Conservation (phyloP, 192 early-diverging fungal species). For the Gaertneriomyces sp. region DNA sequence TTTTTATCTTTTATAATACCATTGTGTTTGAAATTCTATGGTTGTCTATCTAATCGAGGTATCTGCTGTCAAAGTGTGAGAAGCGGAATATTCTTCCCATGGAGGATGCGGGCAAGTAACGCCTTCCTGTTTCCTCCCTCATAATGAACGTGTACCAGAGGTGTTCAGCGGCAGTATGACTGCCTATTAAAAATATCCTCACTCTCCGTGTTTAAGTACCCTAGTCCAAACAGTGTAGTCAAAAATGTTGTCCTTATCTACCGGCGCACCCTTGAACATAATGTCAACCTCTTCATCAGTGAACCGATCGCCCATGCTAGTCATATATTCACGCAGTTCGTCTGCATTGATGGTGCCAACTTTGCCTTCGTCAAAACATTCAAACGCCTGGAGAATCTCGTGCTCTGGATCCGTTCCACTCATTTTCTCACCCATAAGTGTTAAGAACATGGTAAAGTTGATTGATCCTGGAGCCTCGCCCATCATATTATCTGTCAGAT, state of each 20-base stretch:
- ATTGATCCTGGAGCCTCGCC: constrained; percentile 75
- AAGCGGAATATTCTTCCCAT: too few relatives aligned
- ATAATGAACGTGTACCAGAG: too few relatives aligned
- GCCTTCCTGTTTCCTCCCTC: too few relatives aligned
- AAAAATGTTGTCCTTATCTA: constrained; percentile 72
- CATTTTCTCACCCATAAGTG: constrained; percentile 91
- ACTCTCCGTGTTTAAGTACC: constrained; percentile 87
- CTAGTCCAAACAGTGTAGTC: constrained; percentile 91
- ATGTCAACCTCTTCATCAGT: constrained; percentile 87
- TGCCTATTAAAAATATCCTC: too few relatives aligned
- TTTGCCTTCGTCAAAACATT: constrained; percentile 83
- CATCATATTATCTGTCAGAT: constrained; percentile 67
- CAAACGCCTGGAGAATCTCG: constrained; percentile 89
- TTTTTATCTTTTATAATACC: too few relatives aligned
- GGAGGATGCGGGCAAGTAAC: too few relatives aligned
- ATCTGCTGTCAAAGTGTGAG: too few relatives aligned
- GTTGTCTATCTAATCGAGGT: too few relatives aligned
- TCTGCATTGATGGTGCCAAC: constrained; percentile 78
- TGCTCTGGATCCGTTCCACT: constrained; percentile 87
- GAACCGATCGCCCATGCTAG: constrained; percentile 87
- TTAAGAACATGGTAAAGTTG: constrained; percentile 97
- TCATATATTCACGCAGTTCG: constrained; percentile 81
- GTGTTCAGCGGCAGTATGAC: too few relatives aligned
- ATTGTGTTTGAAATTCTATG: too few relatives aligned
- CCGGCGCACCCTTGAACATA: constrained; percentile 86